Evolutionary conservation across 169 alveolate genomes (phyloP).

Genomic region (Cryptosporidium muris): DNA sequence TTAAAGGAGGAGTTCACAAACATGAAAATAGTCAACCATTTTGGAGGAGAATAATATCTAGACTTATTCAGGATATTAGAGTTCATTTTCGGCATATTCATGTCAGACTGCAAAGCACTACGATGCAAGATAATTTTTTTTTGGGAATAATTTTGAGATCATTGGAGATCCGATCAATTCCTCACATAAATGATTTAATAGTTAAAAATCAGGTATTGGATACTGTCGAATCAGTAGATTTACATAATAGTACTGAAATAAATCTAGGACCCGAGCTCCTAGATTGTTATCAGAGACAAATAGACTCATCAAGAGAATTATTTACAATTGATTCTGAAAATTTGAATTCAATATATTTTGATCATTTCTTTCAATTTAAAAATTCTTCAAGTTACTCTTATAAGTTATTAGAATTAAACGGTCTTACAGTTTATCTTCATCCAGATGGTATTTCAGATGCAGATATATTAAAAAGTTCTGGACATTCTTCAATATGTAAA

Average conservation of each 20-base stretch:
- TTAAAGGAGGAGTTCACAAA: constrained; percentile 11
- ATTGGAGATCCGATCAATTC: constrained; percentile 63
- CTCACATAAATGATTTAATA: constrained; percentile 32
- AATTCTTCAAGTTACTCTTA: constrained; percentile 60
- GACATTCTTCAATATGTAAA: too few relatives aligned
- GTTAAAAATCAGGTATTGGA: constrained; percentile 1
- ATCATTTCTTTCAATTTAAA: constrained; percentile 42
- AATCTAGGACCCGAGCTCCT: constrained; percentile 40
- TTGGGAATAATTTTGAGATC: constrained; percentile 57
- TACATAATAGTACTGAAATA: background rate
- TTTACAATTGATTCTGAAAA: constrained; percentile 19
- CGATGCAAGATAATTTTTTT: constrained; percentile 16
- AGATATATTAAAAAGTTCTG: background rate
- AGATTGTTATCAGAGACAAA: constrained; percentile 29
- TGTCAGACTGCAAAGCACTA: constrained; percentile 1
- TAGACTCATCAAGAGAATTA: constrained; percentile 20
- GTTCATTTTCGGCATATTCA: constrained; percentile 49
- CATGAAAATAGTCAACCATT: constrained; percentile 21
- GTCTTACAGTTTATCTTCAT: constrained; percentile 19
- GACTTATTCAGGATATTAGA: constrained; percentile 58
- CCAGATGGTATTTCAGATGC: background rate
- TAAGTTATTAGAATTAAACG: constrained; percentile 46
- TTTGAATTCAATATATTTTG: constrained; percentile 29
- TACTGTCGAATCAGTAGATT: background rate
- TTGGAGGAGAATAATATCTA: constrained; percentile 50